These are phyloP conservation scores for Nemania sp. DNA, from an alignment of 2,329 filamentous ascomycete genomes.

Conservation along the genomic window DNA sequence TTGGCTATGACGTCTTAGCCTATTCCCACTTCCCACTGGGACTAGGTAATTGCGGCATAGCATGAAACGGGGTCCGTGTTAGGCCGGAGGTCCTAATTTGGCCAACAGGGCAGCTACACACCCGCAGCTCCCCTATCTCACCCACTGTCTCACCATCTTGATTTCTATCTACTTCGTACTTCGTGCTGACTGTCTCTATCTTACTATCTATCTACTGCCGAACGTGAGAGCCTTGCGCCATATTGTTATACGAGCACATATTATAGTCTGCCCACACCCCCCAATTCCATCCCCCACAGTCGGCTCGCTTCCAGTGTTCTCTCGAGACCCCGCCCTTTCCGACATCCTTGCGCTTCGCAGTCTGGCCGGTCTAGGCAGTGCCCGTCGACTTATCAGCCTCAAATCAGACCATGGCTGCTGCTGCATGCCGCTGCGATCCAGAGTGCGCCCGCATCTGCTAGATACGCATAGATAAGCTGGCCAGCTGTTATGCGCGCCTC, in stretches of 20 bases:
- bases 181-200: too few species aligned
- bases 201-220: too few species aligned
- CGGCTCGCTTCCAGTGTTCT: not conserved
- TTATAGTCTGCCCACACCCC: not conserved
- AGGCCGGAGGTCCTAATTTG: not conserved
- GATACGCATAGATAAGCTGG: too few species aligned
- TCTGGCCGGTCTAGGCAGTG: slow-evolving; percentile 3
- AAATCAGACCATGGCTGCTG: slow-evolving; percentile 36
- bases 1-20: slow-evolving; percentile 14
- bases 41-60: not conserved
- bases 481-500: slow-evolving; percentile 29
- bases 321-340: slow-evolving; percentile 4
- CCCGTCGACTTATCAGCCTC: slow-evolving; percentile 18
- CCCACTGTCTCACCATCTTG: too few species aligned
- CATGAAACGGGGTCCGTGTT: too few species aligned
- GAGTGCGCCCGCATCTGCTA: slow-evolving; percentile 27
- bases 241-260: too few species aligned
- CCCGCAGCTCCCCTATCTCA: too few species aligned
- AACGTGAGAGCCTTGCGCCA: too few species aligned
- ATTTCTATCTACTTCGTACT: too few species aligned
- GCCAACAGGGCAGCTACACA: too few species aligned
- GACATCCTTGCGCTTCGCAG: slow-evolving; percentile 10
- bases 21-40: not conserved
- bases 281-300: not conserved
- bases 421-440: slow-evolving; percentile 34